Conservation (phyloP, 2,329 filamentous ascomycete species). For the Cordyceps cicadae region DNA sequence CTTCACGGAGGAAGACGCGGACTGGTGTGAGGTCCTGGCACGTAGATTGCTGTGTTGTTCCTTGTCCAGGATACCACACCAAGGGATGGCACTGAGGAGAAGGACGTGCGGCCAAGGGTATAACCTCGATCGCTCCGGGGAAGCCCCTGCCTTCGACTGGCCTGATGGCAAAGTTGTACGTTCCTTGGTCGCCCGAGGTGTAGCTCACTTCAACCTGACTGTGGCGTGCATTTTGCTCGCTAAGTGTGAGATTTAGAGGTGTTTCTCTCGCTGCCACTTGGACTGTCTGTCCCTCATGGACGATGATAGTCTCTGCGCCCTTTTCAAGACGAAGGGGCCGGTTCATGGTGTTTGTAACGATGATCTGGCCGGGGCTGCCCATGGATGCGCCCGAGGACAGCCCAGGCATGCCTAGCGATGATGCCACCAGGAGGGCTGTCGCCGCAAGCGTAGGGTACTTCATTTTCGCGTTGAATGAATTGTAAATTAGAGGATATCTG, state of each 20-base stretch:
- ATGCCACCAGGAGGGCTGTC: background rate
- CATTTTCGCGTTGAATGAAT: background rate
- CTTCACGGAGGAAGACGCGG: conserved; percentile 2
- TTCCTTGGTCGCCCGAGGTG: background rate
- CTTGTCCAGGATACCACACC: conserved; percentile 6
- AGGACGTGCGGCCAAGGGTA: background rate
- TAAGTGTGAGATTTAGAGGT: background rate
- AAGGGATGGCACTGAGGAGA: conserved; percentile 1
- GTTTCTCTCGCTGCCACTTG: background rate
- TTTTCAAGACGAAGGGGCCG: background rate
- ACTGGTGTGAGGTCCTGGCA: background rate
- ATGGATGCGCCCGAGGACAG: background rate
- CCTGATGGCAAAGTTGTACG: background rate
- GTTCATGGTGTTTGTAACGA: conserved; percentile 2
- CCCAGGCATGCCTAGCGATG: background rate
- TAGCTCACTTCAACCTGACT: background rate
- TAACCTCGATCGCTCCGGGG: background rate
- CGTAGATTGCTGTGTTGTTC: background rate
- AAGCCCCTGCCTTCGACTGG: background rate
- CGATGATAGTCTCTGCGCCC: background rate
- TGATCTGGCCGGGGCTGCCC: background rate
- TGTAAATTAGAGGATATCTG: background rate
- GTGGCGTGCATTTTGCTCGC: background rate
- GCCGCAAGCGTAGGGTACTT: background rate
- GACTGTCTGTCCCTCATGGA: background rate